Evolutionary conservation across 2,329 filamentous ascomycete species (phyloP).

Genomic region (Aspergillaceae sp.): DNA sequence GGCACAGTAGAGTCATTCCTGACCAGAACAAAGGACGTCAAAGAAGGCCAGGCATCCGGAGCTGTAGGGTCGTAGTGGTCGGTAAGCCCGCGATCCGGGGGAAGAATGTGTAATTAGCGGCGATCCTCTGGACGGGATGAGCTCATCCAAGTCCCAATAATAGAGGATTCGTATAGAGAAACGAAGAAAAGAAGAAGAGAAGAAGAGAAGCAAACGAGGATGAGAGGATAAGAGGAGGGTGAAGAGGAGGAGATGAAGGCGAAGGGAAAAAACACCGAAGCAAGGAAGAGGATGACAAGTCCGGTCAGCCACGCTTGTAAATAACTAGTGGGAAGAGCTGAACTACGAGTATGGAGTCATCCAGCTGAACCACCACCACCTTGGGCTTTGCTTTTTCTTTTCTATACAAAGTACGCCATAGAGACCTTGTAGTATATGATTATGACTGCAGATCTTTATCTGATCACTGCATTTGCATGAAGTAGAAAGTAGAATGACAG

Average conservation of each 20-base stretch:
- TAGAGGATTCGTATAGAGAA: conserved; percentile 1
- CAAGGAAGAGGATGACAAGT: background rate
- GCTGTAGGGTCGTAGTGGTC: too few relatives aligned
- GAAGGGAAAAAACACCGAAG: conserved; percentile 1
- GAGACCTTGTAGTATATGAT: too few relatives aligned
- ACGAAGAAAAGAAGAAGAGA: conserved; percentile 3
- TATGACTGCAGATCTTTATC: background rate
- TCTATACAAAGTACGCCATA: background rate
- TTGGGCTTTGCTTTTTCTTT: too few relatives aligned
- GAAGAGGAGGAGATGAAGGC: background rate
- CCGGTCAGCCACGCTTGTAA: too few relatives aligned
- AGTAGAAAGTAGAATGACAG: too few relatives aligned
- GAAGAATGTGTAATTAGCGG: too few relatives aligned
- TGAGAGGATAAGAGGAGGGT: background rate
- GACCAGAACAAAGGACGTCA: conserved; percentile 1
- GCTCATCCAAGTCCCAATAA: too few relatives aligned
- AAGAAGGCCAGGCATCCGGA: too few relatives aligned
- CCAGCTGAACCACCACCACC: too few relatives aligned
- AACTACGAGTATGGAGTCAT: background rate
- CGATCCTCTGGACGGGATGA: too few relatives aligned
- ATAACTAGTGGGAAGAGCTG: background rate
- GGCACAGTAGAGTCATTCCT: conserved; percentile 49
- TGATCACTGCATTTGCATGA: too few relatives aligned
- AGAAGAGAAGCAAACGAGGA: background rate
- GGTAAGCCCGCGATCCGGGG: too few relatives aligned